Evolutionary conservation across 2,329 filamentous ascomycete genomes (phyloP), one percentile per base, ranked within the genome.

Genomic region (Aureobasidium pullulans): DNA sequence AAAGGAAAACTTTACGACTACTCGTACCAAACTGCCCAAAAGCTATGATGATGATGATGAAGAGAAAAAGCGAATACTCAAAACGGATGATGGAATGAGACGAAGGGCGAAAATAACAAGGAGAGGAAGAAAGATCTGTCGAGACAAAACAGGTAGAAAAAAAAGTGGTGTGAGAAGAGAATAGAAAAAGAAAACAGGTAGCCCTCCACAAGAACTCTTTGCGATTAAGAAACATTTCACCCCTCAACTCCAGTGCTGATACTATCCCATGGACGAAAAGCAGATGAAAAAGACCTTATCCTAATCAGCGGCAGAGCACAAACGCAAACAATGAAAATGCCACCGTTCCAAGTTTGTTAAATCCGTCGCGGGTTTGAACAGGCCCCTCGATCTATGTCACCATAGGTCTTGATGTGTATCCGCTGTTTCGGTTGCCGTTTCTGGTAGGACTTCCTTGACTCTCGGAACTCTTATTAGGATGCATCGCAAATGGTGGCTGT

Each of bases 371-470:
- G 10, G 19, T 19, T 23, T 11, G 49, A 16, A 8, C 8, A n/a
- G 13, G 11, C 5, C 13, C 43, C 15, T 32, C 40, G 10, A 6
- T 9, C 46, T 49, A 62, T 9, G 62, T 64, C 43, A 66, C 59
- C 64, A 68, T 64, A 9, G 65, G 64, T 47, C 67, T 60, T 59
- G 67, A 66, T 56, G 67, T 65, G 47, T 65, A 69, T 32, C 58
- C 62, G 23, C 64, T 65, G 36, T 59, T 59, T 49, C 60, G 53
- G 64, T 66, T 65, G 48, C 66, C 66, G n/a, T 61, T 59, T n/a
- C 69, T 62, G 40, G 66, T 68, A 3, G 68, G 66, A 60, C 69
- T 70, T 28, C 67, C 67, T 36, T 69, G 64, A 37, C 64, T 67
- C 36, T 71, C 70, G 19, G 62, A 62, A 58, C 64, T 68, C 15